phyloP scores from a whole-genome alignment of 2,329 filamentous ascomycete species.

The Botryosphaeria dothidea region DNA sequence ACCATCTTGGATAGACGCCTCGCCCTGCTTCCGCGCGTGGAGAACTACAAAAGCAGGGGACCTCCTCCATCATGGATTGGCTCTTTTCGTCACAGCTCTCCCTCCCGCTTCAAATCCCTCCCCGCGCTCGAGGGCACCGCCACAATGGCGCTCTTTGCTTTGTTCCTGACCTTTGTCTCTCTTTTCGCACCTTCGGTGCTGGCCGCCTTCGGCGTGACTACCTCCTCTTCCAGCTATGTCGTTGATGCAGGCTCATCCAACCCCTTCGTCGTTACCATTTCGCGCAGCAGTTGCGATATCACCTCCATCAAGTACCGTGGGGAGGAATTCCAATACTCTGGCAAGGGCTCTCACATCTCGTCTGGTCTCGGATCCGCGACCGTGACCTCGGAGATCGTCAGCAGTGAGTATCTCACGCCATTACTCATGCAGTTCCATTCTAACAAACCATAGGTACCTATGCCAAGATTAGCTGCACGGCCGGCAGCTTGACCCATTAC shows the following conservation, averaged over 20 bases:
- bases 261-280: conserved; percentile 34
- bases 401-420: conserved; percentile 26
- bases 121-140: neutral
- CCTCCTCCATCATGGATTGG: neutral
- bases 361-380: conserved; percentile 61
- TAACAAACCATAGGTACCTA: conserved; percentile 40
- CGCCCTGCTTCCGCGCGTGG: neutral
- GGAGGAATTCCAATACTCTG: conserved; percentile 58
- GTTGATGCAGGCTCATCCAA: conserved; percentile 37
- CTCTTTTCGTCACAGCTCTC: neutral
- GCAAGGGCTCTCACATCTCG: conserved; percentile 56
- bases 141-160: conserved; percentile 27
- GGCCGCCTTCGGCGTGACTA: conserved; percentile 39
- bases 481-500: conserved; percentile 63
- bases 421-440: neutral
- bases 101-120: neutral
- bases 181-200: conserved; percentile 23
- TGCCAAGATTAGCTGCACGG: conserved; percentile 63
- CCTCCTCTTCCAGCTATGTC: conserved; percentile 31
- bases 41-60: conserved; percentile 15
- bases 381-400: conserved; percentile 47
- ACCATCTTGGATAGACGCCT: neutral
- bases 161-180: conserved; percentile 27
- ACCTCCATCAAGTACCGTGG: conserved; percentile 63
- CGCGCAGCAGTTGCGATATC: conserved; percentile 60